phyloP scores from a whole-genome alignment of 345 rosid genomes.

The Cochlearia excelsa region DNA sequence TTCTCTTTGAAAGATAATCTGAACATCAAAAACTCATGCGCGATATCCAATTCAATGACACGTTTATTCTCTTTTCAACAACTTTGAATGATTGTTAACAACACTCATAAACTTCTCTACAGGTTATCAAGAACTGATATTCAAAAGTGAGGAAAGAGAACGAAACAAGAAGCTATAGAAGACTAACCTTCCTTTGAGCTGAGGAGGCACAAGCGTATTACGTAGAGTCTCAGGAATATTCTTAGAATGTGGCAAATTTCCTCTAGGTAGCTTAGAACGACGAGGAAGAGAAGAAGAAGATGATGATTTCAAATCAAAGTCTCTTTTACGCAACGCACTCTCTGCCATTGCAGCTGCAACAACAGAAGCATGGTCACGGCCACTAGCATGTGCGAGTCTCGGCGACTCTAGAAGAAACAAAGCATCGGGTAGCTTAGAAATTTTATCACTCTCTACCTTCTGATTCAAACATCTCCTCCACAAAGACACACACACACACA shows the following conservation, averaged over 20 bases:
- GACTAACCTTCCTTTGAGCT: constrained; percentile 78
- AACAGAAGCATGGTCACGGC: constrained; percentile 63
- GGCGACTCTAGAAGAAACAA: constrained; percentile 65
- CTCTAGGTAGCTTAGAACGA: constrained; percentile 59
- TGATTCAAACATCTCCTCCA: constrained; percentile 36
- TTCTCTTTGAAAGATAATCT: not conserved
- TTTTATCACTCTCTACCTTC: constrained; percentile 32
- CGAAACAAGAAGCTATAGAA: not conserved
- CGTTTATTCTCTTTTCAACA: not conserved
- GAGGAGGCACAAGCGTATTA: constrained; percentile 74
- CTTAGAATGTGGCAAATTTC: constrained; percentile 48
- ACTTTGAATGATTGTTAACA: constrained; percentile 1
- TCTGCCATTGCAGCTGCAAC: constrained; percentile 77
- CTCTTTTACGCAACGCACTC: constrained; percentile 64
- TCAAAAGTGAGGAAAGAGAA: not conserved
- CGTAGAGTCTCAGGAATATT: constrained; percentile 57
- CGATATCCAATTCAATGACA: no score
- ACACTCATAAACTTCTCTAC: constrained; percentile 7
- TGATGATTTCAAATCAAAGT: constrained; percentile 42
- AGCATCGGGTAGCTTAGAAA: constrained; percentile 76
- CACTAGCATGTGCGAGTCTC: constrained; percentile 27
- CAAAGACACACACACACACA: not conserved
- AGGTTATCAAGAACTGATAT: not conserved
- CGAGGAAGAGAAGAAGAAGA: constrained; percentile 44
- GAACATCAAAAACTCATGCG: constrained; percentile 9